Base-by-base conservation (phyloP, 202 grass and related monocot species). In the Eragrostis tef region DNA sequence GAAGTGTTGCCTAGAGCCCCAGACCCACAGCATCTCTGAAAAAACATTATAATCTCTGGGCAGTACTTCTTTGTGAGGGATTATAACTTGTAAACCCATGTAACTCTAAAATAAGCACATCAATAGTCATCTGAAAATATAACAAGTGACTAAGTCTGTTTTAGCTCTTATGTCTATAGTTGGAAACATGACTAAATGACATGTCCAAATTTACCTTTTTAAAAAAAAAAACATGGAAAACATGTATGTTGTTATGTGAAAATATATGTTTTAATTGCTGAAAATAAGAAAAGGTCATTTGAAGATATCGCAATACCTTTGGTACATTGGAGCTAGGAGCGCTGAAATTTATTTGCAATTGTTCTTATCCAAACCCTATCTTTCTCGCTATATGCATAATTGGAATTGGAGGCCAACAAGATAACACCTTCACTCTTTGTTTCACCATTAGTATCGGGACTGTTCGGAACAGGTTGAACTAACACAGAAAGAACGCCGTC, bases 351-450 rank as follows among this genome's bases (percentile, higher is more conserved):
- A 67, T 87, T 95, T 52, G 93, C 90, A 87, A 93, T 44, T 79
- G 90, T 87, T 79, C 61, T 86, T 78, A 99, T 91, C 92, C 92
- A 99, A 80, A 88, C 66, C 87, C 89, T 91, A 81, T 99, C 90
- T 85, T 99, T 99, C 26, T 99, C 93, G 17, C 74, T 84, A 72
- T 99, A 99, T 62, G 90, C 87, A 85, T 93, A 99, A 74, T 89
- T 93, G 68, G 90, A 72, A 83, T 91, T 99, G 56, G 92, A 99
- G 45, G 83, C 90, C 83, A 99, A 65, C 42, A 95, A 65, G 61
- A 99, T 39, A 70, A 95, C 83, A 42, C 93, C 89, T 81, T 90
- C 85, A 67, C 52, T 81, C 79, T 70, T 86, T 83, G 53, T 56
- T 79, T 77, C 60, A 60, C 77, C 69, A 2, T 54, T 87, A 63